phyloP scores from a whole-genome alignment of 2,329 filamentous ascomycete species.

The Alternaria sp. region DNA sequence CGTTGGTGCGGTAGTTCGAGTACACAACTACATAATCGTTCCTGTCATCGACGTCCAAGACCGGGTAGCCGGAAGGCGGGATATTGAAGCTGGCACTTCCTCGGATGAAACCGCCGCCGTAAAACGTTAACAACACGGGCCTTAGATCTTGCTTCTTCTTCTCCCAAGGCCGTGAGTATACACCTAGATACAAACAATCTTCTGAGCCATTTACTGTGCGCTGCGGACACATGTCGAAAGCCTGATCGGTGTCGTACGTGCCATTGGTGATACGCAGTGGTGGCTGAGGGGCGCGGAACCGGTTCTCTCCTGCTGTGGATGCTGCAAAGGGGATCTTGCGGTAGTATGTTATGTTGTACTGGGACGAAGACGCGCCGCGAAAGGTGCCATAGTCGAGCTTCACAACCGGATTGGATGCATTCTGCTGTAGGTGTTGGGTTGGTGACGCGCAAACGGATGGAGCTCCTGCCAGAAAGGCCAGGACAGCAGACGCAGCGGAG shows the following conservation, averaged over 20 bases:
- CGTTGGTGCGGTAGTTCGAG: conserved; percentile 65
- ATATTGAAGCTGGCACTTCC: conserved; percentile 64
- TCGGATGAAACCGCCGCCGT: conserved; percentile 68
- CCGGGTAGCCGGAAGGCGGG: conserved; percentile 65
- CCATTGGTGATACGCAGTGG: conserved; percentile 58
- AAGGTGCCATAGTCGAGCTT: conserved; percentile 55
- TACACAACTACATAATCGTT: conserved; percentile 63
- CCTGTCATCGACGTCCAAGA: conserved; percentile 62
- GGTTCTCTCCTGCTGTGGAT: conserved; percentile 64
- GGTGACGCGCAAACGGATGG: conserved; percentile 20
- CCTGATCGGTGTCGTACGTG: conserved; percentile 63
- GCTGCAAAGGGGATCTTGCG: conserved; percentile 69
- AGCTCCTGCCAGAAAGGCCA: conserved; percentile 16
- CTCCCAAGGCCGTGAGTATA: conserved; percentile 67
- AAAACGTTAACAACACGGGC: conserved; percentile 68
- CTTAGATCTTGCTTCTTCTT: conserved; percentile 49
- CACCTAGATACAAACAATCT: conserved; percentile 68
- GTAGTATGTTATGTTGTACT: conserved; percentile 67
- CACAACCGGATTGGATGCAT: conserved; percentile 31
- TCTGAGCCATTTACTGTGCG: conserved; percentile 64
- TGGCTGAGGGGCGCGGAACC: conserved; percentile 68
- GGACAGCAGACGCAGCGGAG: conserved; percentile 2
- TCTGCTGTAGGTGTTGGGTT: conserved; percentile 3
- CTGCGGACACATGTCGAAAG: conserved; percentile 67
- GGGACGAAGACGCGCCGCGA: conserved; percentile 59